A percentile compares a stretch with the other conserved stretches of the same genome.
phyloP scores from a whole-genome alignment of 2,329 filamentous ascomycete genomes.

The Plenodomus tracheiphilus region DNA sequence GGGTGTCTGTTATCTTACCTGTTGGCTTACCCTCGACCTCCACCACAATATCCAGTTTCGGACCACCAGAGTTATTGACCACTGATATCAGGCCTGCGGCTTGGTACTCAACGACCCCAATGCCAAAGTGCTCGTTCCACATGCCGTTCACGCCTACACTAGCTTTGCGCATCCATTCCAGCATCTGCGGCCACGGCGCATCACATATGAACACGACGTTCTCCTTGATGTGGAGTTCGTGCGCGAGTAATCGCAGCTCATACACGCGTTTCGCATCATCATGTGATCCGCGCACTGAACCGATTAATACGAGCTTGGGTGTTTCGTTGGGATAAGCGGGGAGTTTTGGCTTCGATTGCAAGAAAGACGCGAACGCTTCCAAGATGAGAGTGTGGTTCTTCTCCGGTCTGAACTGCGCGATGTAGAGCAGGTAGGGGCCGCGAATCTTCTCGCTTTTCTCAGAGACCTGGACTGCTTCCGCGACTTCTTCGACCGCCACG shows the following conservation, averaged over 20 bases:
- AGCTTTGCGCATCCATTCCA: constrained; percentile 74
- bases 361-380: constrained; percentile 78
- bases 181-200: constrained; percentile 83
- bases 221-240: constrained; percentile 80
- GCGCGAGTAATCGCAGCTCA: constrained; percentile 80
- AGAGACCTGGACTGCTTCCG: constrained; percentile 72
- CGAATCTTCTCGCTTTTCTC: constrained; percentile 69
- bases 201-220: constrained; percentile 86
- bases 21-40: constrained; percentile 77
- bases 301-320: constrained; percentile 79
- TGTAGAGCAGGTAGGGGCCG: constrained; percentile 79
- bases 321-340: constrained; percentile 50
- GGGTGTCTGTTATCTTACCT: constrained; percentile 55
- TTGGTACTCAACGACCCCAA: constrained; percentile 97
- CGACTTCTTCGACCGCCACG: constrained; percentile 84
- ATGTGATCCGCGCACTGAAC: constrained; percentile 83
- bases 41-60: constrained; percentile 90
- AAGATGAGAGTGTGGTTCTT: constrained; percentile 93
- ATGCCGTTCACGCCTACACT: constrained; percentile 94
- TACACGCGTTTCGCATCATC: constrained; percentile 83
- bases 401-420: constrained; percentile 95
- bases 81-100: constrained; percentile 91
- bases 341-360: constrained; percentile 44
- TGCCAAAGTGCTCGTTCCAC: constrained; percentile 99
- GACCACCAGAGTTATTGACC: constrained; percentile 90